Base-by-base conservation (phyloP, 2,329 filamentous ascomycete species). In the Botrytis fragariae region DNA sequence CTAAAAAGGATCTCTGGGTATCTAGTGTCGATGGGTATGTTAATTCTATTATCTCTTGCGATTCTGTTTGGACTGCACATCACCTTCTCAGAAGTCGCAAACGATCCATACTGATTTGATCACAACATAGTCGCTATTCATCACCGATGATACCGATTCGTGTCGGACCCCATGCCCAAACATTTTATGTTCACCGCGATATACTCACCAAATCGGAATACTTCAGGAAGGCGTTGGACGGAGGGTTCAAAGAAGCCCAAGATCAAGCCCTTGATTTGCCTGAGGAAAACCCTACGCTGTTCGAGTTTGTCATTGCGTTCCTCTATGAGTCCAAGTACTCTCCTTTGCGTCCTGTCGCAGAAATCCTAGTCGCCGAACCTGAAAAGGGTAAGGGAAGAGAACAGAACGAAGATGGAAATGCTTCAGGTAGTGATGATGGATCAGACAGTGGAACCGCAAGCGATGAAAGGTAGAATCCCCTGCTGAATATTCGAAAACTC, bases 221-320 rank as follows among this genome's bases (percentile, higher is more conserved):
- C 81, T 87, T 87, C 77, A 82, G 81, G 69, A 86, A 82, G 74
- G 85, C 86, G 22, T 81, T 87, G 10, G 84, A 84, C 74, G 85
- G 86, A 51, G 80, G 81, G 39, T 87, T 87, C 75, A 82, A 77
- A 69, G 86, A 87, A 76, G 83, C 84, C 2, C 81, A 80, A 32
- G 81, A 83, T 25, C 84, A 86, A 74, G 82, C 82, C 22, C 83
- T 88, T 69, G 82, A 86, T 76, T 79, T 88, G 1, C 85, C 85
- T 0, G 86, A 87, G 73, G 86, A 87, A 74, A 83, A 87, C 75
- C 85, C 86, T 4, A 83, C 83, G 71, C 83, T 86, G 64, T 87
- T 88, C 74, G 84, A 86, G 73, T 86, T 87, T 74, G 78, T 87
- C 60, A 80, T 88, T 51, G 84, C 85, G n/a, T 87, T 83, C 69